Base-by-base conservation (phyloP, 106 monocot species). In the Dendrobium officinale region DNA sequence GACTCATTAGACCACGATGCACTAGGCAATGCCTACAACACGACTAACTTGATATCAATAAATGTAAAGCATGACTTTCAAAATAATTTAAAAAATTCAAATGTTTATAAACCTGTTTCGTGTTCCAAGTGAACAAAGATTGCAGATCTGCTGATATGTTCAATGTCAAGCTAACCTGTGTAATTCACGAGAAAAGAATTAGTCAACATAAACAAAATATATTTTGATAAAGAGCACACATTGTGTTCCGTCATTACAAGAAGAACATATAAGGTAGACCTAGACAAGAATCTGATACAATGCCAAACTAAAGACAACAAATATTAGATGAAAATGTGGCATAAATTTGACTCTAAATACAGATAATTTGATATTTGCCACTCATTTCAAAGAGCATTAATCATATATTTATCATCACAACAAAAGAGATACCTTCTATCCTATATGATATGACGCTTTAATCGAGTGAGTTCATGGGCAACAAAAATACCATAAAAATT, bases 41-140 rank as follows among this genome's bases (percentile, higher is more conserved):
- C 51, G 51, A 51, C 61, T 61, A 61, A 43, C 75, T 75, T 8
- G 48, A 75, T 75, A 5, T 20, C 74, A 49, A 16, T 31, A 72
- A 31, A 58, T 27, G 33, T 0, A 72, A 77, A 33, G 24, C 49
- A 37, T 64, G 45, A 42, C 22, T 19, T 26, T 26, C 19, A 75
- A 29, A 19, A 27, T 74, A 22, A 9, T 42, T 44, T 44, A 29
- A 26, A 64, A 17, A 13, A 0, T 54, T 9, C 26, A 77, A 41
- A 68, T 29, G 2, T 6, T 70, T 27, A 43, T n/a, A 42, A 54
- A 96, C 96, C 97, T 97, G 94, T 75, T 97, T 97, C 48, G 97
- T 92, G 80, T 97, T 97, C 97, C 97, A 97, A 43, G 97, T 97
- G 83, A 97, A 97, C 87, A 97, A 72, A 33, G 97, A 94, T 26